Conservation (phyloP, 2,329 filamentous ascomycete genomes). For the Alternaria infectoria region DNA sequence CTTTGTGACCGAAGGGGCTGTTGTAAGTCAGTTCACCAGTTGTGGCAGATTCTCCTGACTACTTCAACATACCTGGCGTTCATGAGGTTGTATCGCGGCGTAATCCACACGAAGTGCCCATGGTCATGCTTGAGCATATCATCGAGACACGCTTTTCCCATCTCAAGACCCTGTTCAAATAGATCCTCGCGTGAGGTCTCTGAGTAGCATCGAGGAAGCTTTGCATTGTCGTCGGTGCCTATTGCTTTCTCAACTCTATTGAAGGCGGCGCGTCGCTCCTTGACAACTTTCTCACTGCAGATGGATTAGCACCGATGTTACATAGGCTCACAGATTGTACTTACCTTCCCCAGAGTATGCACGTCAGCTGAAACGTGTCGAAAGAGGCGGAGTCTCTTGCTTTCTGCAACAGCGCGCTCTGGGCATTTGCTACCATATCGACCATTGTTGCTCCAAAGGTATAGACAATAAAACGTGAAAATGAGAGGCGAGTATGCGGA, state of each 20-base stretch:
- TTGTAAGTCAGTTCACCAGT: not conserved
- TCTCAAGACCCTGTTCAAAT: constrained; percentile 29
- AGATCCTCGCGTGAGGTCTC: constrained; percentile 29
- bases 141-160: constrained; percentile 30
- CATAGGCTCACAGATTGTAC: not conserved
- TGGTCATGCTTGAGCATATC: constrained; percentile 26
- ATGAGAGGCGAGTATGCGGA: not conserved
- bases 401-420: constrained; percentile 13
- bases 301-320: not conserved
- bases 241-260: constrained; percentile 20
- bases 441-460: not conserved
- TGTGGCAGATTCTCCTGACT: no score
- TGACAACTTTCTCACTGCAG: constrained; percentile 12
- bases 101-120: constrained; percentile 25
- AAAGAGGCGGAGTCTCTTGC: constrained; percentile 15
- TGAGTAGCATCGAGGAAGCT: constrained; percentile 32
- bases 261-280: constrained; percentile 21
- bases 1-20: constrained; percentile 22
- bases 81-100: constrained; percentile 17
- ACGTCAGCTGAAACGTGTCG: constrained; percentile 7
- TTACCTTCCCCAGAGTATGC: constrained; percentile 4
- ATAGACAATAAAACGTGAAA: not conserved
- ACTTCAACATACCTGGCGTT: constrained; percentile 14
- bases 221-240: constrained; percentile 20
- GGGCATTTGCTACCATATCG: constrained; percentile 2